Conservation (phyloP, 1,139 yeast species). For the Debaryomyces robertsiae region DNA sequence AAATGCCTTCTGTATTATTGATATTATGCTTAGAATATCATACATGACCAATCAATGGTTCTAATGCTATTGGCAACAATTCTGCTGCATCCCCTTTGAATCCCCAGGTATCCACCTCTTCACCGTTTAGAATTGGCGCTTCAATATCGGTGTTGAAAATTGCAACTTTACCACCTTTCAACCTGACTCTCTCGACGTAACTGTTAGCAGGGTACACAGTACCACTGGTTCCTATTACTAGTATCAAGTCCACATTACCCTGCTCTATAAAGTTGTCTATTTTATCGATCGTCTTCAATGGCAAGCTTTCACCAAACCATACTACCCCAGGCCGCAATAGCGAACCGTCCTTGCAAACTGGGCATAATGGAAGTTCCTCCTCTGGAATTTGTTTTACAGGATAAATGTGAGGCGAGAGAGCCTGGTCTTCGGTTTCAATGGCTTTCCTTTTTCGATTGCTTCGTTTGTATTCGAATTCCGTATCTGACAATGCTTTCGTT, state of each 20-base stretch:
- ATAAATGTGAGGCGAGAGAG: constrained; percentile 45
- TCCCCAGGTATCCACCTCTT: constrained; percentile 59
- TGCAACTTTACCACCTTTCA: constrained; percentile 80
- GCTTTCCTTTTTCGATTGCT: constrained; percentile 19
- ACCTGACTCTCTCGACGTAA: constrained; percentile 73
- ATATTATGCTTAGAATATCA: too few species aligned
- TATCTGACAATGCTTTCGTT: constrained; percentile 53
- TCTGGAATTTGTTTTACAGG: constrained; percentile 52
- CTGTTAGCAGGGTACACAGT: constrained; percentile 91
- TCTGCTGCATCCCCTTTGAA: constrained; percentile 82
- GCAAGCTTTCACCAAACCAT: constrained; percentile 89
- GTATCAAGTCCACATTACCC: constrained; percentile 63
- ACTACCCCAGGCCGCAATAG: constrained; percentile 85
- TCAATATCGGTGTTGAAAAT: constrained; percentile 74
- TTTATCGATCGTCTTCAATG: constrained; percentile 58
- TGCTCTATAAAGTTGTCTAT: constrained; percentile 73
- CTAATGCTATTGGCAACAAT: constrained; percentile 65
- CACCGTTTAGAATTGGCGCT: constrained; percentile 40
- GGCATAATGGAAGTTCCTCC: constrained; percentile 73
- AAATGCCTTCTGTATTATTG: too few species aligned
- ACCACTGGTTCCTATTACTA: constrained; percentile 86
- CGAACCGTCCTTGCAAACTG: constrained; percentile 52
- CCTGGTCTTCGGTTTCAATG: constrained; percentile 11
- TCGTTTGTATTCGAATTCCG: constrained; percentile 33
- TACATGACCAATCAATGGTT: constrained; percentile 44